phyloP scores from a whole-genome alignment of 257 asterid genomes.

The Capsicum chinense region DNA sequence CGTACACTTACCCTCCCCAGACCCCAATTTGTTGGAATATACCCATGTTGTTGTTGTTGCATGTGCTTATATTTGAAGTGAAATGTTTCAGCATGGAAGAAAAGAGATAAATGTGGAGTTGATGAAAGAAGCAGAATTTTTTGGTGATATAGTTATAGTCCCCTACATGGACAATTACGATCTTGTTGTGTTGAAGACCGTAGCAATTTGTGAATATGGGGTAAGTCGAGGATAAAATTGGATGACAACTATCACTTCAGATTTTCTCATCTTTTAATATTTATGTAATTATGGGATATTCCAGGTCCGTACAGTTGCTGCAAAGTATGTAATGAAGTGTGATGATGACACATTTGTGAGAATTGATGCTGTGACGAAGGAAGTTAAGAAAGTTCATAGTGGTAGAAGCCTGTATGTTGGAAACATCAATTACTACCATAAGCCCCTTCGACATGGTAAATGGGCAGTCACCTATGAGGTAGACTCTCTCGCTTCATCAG shows the following conservation, averaged over 20 bases:
- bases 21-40: too few species aligned
- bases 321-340: slow-evolving; percentile 90
- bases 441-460: slow-evolving; percentile 92
- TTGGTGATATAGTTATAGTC: slow-evolving; percentile 88
- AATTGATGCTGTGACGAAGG: slow-evolving; percentile 77
- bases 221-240: slow-evolving; percentile 47
- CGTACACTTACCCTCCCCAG: too few species aligned
- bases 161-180: slow-evolving; percentile 97
- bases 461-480: slow-evolving; percentile 99
- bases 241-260: neutral
- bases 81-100: slow-evolving; percentile 72
- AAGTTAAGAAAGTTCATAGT: slow-evolving; percentile 59
- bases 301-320: slow-evolving; percentile 69
- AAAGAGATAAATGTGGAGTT: slow-evolving; percentile 83
- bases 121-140: slow-evolving; percentile 88
- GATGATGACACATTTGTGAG: slow-evolving; percentile 97
- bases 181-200: slow-evolving; percentile 88
- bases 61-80: slow-evolving; percentile 30
- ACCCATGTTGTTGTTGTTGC: neutral
- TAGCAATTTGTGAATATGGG: slow-evolving; percentile 97
- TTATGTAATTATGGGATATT: slow-evolving; percentile 35
- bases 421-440: slow-evolving; percentile 88
- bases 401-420: slow-evolving; percentile 80
- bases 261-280: slow-evolving; percentile 26
- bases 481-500: slow-evolving; percentile 20